These are phyloP conservation scores for Serendipita sp. DNA, from an alignment of 1,284 basidiomycete species.

Conservation along the genomic window DNA sequence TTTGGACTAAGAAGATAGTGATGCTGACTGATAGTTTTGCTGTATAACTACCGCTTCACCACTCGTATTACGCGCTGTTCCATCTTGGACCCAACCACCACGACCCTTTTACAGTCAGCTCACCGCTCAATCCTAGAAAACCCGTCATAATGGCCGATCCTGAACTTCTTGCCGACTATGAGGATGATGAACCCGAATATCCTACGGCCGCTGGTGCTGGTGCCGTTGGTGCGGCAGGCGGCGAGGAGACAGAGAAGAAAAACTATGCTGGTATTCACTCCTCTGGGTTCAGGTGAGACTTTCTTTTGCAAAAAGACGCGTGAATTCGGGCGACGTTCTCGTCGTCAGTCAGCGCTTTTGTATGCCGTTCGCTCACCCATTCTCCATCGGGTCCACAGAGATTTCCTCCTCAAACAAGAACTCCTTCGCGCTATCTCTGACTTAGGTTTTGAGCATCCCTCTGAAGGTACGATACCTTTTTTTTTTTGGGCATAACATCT, in stretches of 20 bases:
- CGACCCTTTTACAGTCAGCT: background rate
- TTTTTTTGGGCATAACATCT: background rate
- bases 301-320: background rate
- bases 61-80: background rate
- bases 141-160: background rate
- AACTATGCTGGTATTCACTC: conserved; percentile 96
- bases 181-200: conserved; percentile 58
- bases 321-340: background rate
- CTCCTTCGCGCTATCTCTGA: conserved; percentile 95
- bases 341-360: background rate
- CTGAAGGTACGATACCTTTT: conserved; percentile 62
- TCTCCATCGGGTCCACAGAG: conserved; percentile 35
- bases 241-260: conserved; percentile 80
- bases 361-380: conserved; percentile 11
- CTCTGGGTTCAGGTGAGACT: conserved; percentile 74
- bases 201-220: conserved; percentile 33
- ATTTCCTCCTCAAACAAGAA: conserved; percentile 96
- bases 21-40: background rate
- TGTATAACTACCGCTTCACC: background rate
- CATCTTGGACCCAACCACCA: background rate
- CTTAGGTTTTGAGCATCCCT: conserved; percentile 98
- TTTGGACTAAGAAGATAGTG: too few species aligned
- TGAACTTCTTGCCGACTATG: conserved; percentile 50
- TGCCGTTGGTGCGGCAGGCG: conserved; percentile 42
- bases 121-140: background rate